Percentiles rank a stretch among this genome's conserved stretches.
Evolutionary conservation across 192 early-diverging fungal genomes (phyloP).

Genomic region (Podila verticillata): DNA sequence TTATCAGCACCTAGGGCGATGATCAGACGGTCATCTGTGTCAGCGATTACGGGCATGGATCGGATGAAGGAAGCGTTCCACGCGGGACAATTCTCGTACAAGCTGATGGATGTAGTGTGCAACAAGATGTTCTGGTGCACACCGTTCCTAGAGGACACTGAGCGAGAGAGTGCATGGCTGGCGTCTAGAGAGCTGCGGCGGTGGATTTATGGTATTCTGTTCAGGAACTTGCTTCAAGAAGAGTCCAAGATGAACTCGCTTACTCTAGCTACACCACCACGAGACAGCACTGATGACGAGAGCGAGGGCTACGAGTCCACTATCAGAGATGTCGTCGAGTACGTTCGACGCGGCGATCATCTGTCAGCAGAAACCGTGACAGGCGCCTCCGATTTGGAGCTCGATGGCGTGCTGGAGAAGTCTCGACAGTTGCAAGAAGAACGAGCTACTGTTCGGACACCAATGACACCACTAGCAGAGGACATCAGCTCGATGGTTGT

Average conservation of each 20-base stretch:
- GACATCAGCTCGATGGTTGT: neutral
- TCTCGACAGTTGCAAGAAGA: neutral
- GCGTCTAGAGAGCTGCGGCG: conserved; percentile 52
- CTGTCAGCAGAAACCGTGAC: conserved; percentile 43
- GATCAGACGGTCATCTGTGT: neutral
- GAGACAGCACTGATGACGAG: neutral
- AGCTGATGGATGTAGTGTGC: conserved; percentile 54
- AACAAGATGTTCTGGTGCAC: conserved; percentile 56
- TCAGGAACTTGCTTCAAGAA: neutral
- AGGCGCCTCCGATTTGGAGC: conserved; percentile 23
- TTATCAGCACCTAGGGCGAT: neutral
- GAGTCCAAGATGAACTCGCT: neutral
- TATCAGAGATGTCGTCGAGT: conserved; percentile 37
- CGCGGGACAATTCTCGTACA: conserved; percentile 47
- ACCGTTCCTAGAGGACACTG: conserved; percentile 59
- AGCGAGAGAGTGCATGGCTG: conserved; percentile 51
- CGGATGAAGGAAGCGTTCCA: conserved; percentile 30
- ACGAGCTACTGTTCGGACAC: neutral
- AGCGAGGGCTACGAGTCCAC: no score
- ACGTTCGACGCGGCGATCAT: conserved; percentile 56
- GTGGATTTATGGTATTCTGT: conserved; percentile 52
- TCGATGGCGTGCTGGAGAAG: conserved; percentile 22
- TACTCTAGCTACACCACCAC: neutral
- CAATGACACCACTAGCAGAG: neutral
- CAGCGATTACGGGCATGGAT: neutral